Conservation (phyloP, 805 yeast species). For the Kodamaea kaohsiungensis region DNA sequence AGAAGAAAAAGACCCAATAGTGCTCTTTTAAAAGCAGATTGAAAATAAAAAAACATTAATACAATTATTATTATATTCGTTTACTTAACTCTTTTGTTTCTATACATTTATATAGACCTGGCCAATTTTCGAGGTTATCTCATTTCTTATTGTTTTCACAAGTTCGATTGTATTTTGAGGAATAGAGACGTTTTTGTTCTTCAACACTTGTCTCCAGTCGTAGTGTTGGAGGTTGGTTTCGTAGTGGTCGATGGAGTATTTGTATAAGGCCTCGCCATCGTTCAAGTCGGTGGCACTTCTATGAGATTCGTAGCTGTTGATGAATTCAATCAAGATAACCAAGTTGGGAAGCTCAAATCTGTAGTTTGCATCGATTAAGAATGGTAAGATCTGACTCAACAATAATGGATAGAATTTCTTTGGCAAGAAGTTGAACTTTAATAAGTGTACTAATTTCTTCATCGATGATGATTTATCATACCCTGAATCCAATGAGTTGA, state of each 20-base stretch:
- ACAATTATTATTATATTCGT: not conserved
- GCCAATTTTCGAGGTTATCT: constrained; percentile 35
- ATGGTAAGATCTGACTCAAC: constrained; percentile 49
- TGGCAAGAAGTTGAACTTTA: constrained; percentile 46
- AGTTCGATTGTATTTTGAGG: constrained; percentile 30
- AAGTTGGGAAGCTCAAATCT: constrained; percentile 30
- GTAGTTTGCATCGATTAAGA: constrained; percentile 21
- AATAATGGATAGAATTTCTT: constrained; percentile 49
- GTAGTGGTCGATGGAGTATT: constrained; percentile 26
- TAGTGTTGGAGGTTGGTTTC: constrained; percentile 18
- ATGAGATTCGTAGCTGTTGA: constrained; percentile 36
- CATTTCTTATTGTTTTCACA: constrained; percentile 29
- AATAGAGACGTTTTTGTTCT: constrained; percentile 14
- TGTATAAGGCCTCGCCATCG: constrained; percentile 34
- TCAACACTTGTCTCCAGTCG: constrained; percentile 39
- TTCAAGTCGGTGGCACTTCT: constrained; percentile 22
- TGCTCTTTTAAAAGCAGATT: not conserved
- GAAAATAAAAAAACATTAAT: constrained; percentile 1
- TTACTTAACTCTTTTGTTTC: not conserved
- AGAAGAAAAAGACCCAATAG: not conserved
- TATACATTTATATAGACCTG: constrained; percentile 28
- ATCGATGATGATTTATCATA: constrained; percentile 27
- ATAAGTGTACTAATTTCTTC: constrained; percentile 47
- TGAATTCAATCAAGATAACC: constrained; percentile 38
- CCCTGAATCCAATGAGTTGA: constrained; percentile 26